Evolutionary conservation across 2,329 filamentous ascomycete species (phyloP).

Genomic region (Lasiodiplodia theobromae): DNA sequence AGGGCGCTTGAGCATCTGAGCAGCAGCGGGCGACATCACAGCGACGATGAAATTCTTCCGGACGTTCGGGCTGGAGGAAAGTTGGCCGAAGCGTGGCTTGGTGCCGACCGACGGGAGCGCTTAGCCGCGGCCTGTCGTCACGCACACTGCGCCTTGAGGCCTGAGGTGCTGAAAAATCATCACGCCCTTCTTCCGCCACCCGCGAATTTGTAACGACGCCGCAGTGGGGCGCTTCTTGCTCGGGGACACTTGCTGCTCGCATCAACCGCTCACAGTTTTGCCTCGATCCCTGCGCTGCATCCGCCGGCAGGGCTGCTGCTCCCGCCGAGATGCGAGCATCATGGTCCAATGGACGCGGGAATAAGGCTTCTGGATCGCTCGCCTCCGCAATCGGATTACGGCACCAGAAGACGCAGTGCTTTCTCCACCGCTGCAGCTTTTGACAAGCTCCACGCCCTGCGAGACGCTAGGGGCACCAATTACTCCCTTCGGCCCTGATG

Average conservation of each 20-base stretch:
- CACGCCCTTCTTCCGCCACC: neutral
- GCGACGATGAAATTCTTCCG: neutral
- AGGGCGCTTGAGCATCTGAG: slow-evolving; percentile 39
- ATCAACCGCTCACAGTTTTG: neutral
- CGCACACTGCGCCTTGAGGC: slow-evolving; percentile 9
- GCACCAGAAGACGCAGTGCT: neutral
- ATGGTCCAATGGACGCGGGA: neutral
- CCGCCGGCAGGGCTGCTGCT: neutral
- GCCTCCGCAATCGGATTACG: slow-evolving; percentile 14
- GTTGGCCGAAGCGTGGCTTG: slow-evolving; percentile 1
- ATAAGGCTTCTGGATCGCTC: neutral
- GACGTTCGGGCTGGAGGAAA: slow-evolving; percentile 3
- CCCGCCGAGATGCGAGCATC: neutral
- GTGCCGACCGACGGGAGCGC: neutral
- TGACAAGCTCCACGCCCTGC: slow-evolving; percentile 13
- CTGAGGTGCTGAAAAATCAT: slow-evolving; percentile 2
- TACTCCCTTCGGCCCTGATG: slow-evolving; percentile 13
- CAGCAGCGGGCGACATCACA: slow-evolving; percentile 24
- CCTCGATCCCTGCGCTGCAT: slow-evolving; percentile 2
- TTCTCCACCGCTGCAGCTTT: slow-evolving; percentile 13
- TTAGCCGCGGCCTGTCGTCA: slow-evolving; percentile 13
- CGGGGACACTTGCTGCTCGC: neutral
- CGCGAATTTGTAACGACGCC: neutral
- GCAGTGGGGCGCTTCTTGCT: neutral
- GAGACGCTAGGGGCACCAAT: slow-evolving; percentile 5